Conservation (phyloP, 108 stramenopile species). For the Fistulifera pelliculosa region DNA sequence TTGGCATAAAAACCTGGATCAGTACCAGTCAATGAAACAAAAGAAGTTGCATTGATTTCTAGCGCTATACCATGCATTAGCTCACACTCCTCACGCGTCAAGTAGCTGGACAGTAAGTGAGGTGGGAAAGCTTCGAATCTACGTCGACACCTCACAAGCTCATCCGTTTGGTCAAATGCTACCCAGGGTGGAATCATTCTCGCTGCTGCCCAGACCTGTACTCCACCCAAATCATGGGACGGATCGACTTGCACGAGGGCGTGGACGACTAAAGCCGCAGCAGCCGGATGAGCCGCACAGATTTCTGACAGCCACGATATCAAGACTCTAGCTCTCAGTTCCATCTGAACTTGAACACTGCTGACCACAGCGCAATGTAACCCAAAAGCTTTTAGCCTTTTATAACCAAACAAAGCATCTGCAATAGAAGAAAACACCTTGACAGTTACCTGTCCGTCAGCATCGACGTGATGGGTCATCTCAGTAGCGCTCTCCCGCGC, state of each 20-base stretch:
- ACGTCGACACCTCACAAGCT: constrained; percentile 29
- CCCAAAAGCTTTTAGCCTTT: constrained; percentile 53
- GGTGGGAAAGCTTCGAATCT: constrained; percentile 70
- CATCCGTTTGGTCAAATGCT: constrained; percentile 22
- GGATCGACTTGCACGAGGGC: constrained; percentile 67
- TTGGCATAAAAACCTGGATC: constrained; percentile 57
- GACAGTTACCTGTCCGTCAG: constrained; percentile 75
- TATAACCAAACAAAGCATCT: constrained; percentile 60
- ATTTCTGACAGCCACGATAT: constrained; percentile 71
- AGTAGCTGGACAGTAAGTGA: constrained; percentile 63
- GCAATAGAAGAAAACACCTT: constrained; percentile 42
- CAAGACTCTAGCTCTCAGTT: constrained; percentile 58
- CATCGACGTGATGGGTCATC: constrained; percentile 74
- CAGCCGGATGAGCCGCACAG: constrained; percentile 68
- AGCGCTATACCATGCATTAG: constrained; percentile 44
- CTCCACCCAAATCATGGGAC: constrained; percentile 51
- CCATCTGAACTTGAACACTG: constrained; percentile 55
- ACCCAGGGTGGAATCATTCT: constrained; percentile 71
- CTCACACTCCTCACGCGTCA: constrained; percentile 67
- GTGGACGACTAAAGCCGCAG: constrained; percentile 68
- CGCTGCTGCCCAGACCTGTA: constrained; percentile 65
- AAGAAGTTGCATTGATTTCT: constrained; percentile 25
- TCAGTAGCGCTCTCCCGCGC: constrained; percentile 32
- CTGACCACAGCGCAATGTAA: constrained; percentile 74
- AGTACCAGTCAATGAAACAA: constrained; percentile 37